Evolutionary conservation across 2,329 filamentous ascomycete genomes (phyloP), one percentile per base, ranked within the genome.

Genomic region (Pseudogymnoascus sp.): DNA sequence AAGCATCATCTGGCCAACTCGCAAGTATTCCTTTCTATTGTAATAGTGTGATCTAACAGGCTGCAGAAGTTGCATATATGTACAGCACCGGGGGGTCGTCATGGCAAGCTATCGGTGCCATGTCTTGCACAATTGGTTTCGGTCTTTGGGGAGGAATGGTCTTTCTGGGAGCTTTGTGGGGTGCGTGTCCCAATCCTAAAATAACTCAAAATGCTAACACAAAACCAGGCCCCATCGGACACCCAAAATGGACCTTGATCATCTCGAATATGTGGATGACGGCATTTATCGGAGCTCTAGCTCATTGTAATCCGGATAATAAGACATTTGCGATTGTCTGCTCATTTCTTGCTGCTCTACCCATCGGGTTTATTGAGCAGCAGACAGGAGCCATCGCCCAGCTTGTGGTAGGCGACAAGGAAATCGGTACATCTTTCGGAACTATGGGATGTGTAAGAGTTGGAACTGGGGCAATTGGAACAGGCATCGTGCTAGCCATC

Each of bases 1-100:
- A 4, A 69, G 68, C 58, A 69, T 75, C 59, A 68, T 73, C 31
- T 75, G 69, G 69, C 73, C 73, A 5, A 69, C 68, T 1, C 71
- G 73, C 62, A 40, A 40, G 37, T 40, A 14, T 16, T 6, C 14
- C 37, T 40, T 40, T 40, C 37, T 40, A 16, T 40, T n/a, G 37
- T 7, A 40, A 40, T 40, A 40, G 14, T 40, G 37, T 14, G 3
- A 7, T 16, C 37, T 40, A 40, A 40, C n/a, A 40, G 5, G 5
- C n/a, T 40, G 5, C 37, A 40, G n/a, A 40, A n/a, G 45, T 52
- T 31, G 45, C 45, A 25, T 25, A 23, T 23, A 52, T 52, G 21
- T 52, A 52, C 23, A 31, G 68, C 73, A 60, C 63, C 69, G 63
- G 67, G 63, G 63, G 67, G 63, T 61, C 67, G 61, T 61, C 66